Evolutionary conservation across 2,329 filamentous ascomycete species (phyloP).

Genomic region (Atkinsonella texensis): DNA sequence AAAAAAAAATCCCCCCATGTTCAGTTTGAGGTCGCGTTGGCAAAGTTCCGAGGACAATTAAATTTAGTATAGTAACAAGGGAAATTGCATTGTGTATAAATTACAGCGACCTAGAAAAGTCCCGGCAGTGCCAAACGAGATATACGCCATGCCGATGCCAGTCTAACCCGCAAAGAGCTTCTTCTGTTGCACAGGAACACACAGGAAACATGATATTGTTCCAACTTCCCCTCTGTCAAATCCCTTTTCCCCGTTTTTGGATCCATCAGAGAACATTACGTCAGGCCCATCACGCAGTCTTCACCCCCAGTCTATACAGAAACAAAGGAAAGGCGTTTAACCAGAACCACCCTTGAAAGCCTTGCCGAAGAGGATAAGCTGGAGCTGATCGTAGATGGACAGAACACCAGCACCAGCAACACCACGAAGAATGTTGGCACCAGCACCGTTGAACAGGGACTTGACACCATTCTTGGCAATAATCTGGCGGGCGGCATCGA

Average conservation of each 20-base stretch:
- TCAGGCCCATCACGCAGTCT: conserved; percentile 24
- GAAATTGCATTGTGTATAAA: conserved; percentile 50
- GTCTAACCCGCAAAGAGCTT: conserved; percentile 34
- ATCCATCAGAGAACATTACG: conserved; percentile 26
- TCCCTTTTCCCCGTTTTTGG: conserved; percentile 31
- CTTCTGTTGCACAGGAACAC: conserved; percentile 27
- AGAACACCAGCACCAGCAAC: conserved; percentile 99
- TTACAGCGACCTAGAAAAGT: conserved; percentile 47
- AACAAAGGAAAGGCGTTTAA: conserved; percentile 29
- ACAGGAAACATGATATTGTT: conserved; percentile 17
- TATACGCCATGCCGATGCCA: conserved; percentile 37
- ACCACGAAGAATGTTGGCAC: conserved; percentile 99
- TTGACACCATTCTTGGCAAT: conserved; percentile 93
- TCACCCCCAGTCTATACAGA: conserved; percentile 30
- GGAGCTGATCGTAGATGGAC: conserved; percentile 99
- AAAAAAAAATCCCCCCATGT: no score
- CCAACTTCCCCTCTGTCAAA: conserved; percentile 33
- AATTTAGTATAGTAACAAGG: conserved; percentile 16
- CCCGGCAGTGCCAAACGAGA: conserved; percentile 31
- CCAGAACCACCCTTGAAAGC: conserved; percentile 69
- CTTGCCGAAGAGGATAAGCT: conserved; percentile 99
- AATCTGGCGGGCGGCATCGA: conserved; percentile 95
- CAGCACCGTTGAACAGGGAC: conserved; percentile 99
- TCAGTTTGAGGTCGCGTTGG: not conserved
- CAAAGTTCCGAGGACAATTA: not conserved